phyloP scores from a whole-genome alignment of 768 basidiomycete genomes.

The Serendipita vermifera region DNA sequence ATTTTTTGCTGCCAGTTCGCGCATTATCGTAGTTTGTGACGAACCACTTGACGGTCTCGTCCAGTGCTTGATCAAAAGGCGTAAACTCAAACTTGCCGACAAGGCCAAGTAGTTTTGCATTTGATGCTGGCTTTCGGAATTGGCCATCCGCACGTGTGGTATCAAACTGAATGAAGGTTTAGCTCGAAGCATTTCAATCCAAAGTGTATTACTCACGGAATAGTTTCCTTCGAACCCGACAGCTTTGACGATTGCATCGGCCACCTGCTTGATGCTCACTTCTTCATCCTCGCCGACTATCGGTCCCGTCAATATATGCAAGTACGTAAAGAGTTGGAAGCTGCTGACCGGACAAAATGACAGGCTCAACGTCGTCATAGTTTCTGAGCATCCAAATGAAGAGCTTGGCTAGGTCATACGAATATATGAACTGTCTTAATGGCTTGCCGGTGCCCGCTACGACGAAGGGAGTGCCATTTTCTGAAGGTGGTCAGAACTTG shows the following conservation, averaged over 20 bases:
- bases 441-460: slow-evolving; percentile 88
- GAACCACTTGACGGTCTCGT: slow-evolving; percentile 78
- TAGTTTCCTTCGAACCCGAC: slow-evolving; percentile 70
- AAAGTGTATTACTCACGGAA: slow-evolving; percentile 31
- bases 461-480: slow-evolving; percentile 73
- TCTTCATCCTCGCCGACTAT: slow-evolving; percentile 87
- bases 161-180: slow-evolving; percentile 59
- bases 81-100: slow-evolving; percentile 82
- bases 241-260: slow-evolving; percentile 80
- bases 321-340: slow-evolving; percentile 5
- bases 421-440: slow-evolving; percentile 95
- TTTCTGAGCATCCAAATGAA: slow-evolving; percentile 89
- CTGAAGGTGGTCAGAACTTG: slow-evolving; percentile 23
- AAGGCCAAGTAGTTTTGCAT: slow-evolving; percentile 66
- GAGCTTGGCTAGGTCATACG: slow-evolving; percentile 85
- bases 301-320: not conserved
- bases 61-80: slow-evolving; percentile 73
- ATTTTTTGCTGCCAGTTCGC: slow-evolving; percentile 35
- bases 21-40: slow-evolving; percentile 64
- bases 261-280: slow-evolving; percentile 81
- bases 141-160: slow-evolving; percentile 78
- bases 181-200: not conserved
- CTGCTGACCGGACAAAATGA: slow-evolving; percentile 77
- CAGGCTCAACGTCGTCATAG: slow-evolving; percentile 83
- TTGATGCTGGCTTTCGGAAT: slow-evolving; percentile 92